phyloP scores from a whole-genome alignment of 805 yeast genomes.

The Lipomyces starkeyi region DNA sequence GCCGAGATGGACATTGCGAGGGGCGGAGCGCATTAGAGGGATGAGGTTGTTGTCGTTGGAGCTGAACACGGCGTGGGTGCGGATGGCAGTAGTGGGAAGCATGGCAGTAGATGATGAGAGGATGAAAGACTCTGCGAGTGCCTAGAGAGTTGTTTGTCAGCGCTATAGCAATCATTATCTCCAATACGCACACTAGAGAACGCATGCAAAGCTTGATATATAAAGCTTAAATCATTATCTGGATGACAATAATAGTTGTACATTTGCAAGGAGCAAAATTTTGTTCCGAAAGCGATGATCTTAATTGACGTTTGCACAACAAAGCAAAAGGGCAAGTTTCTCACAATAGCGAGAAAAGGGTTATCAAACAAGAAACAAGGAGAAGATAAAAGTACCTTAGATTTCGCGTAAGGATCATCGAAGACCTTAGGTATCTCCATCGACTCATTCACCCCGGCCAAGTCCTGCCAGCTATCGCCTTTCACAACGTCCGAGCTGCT shows the following conservation, averaged over 20 bases:
- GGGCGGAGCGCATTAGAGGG: not conserved
- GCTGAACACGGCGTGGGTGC: not conserved
- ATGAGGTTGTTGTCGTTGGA: not conserved
- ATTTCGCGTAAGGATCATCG: not conserved
- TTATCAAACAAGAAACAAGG: not conserved
- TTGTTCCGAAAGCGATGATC: too few species aligned
- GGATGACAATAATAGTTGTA: too few species aligned
- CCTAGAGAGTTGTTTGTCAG: not conserved
- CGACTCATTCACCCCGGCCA: slow-evolving; percentile 1
- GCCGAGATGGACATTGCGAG: slow-evolving; percentile 4
- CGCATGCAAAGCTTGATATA: too few species aligned
- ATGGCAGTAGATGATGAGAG: not conserved
- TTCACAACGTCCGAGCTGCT: not conserved
- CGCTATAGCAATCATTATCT: not conserved
- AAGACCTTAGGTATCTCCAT: not conserved
- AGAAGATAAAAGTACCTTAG: not conserved
- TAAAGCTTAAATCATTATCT: too few species aligned
- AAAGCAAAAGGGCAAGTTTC: too few species aligned
- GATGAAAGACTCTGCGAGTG: not conserved
- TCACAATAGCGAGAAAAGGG: too few species aligned
- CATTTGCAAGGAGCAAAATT: too few species aligned
- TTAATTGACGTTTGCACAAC: too few species aligned
- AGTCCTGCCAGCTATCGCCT: not conserved
- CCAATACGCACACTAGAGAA: not conserved
- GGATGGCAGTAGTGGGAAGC: not conserved